Conservation (phyloP, 345 rosid genomes). For the Salix exigua region DNA sequence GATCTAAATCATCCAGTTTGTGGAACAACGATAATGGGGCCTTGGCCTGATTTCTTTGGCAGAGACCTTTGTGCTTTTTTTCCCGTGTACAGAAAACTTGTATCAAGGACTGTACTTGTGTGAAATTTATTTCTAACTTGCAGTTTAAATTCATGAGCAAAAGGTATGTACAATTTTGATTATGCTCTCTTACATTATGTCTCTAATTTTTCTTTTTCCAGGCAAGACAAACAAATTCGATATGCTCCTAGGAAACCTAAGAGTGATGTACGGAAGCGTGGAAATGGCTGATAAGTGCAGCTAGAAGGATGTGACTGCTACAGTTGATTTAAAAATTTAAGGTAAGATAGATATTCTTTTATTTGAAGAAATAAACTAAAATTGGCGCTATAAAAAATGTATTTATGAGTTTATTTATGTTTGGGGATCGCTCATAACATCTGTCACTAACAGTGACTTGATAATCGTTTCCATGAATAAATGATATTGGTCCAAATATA, state of each 20-base stretch:
- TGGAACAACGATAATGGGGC: background rate
- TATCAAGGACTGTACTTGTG: background rate
- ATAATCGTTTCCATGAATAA: no score
- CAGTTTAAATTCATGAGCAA: background rate
- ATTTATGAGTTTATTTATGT: background rate
- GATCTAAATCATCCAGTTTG: background rate
- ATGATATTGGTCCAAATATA: no score
- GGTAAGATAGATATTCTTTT: background rate
- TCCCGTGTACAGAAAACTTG: background rate
- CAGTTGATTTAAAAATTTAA: constrained; percentile 11
- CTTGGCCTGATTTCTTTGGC: background rate
- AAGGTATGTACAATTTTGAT: background rate
- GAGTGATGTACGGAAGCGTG: constrained; percentile 27
- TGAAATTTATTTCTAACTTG: background rate
- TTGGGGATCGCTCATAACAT: background rate
- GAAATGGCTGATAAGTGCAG: constrained; percentile 26
- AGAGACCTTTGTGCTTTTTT: background rate
- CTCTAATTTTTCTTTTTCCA: constrained; percentile 7
- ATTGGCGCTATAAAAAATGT: background rate
- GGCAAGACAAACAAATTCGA: constrained; percentile 32
- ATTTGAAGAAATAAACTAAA: background rate
- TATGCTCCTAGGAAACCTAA: constrained; percentile 28
- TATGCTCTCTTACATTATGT: background rate
- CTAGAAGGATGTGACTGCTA: constrained; percentile 24
- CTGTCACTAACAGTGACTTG: background rate